These are phyloP conservation scores for Nicotiana paniculata DNA, from an alignment of 257 asterid species.

Conservation along the genomic window DNA sequence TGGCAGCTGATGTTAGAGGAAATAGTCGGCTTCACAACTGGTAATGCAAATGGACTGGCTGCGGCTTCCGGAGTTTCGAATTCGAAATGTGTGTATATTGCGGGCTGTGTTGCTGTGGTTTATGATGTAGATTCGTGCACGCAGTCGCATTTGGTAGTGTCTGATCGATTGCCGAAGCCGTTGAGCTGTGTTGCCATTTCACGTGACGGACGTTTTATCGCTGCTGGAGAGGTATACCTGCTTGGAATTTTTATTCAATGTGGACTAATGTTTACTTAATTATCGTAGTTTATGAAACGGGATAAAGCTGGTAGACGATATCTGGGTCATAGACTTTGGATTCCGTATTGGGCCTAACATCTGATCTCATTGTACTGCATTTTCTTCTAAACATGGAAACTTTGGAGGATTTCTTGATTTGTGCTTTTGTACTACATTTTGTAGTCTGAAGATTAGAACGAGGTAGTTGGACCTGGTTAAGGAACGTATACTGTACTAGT, in stretches of 20 bases:
- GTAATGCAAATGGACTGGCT: slow-evolving; percentile 51
- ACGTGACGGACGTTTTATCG: slow-evolving; percentile 38
- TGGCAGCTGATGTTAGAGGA: slow-evolving; percentile 55
- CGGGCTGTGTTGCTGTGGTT: slow-evolving; percentile 72
- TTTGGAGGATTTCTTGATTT: neutral
- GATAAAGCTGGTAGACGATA: no score
- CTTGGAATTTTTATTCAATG: neutral
- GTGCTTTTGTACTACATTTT: neutral
- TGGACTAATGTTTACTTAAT: no score
- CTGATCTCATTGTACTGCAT: neutral
- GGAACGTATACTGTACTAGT: neutral
- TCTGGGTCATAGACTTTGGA: no score
- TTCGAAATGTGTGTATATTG: slow-evolving; percentile 53
- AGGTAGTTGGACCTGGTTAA: neutral
- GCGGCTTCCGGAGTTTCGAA: slow-evolving; percentile 50
- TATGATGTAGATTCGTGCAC: slow-evolving; percentile 41
- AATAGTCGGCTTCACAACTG: slow-evolving; percentile 53
- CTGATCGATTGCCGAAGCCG: slow-evolving; percentile 47
- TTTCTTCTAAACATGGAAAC: neutral
- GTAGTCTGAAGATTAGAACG: neutral
- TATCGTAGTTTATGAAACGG: no score
- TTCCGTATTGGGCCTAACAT: neutral
- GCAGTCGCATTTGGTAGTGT: slow-evolving; percentile 49
- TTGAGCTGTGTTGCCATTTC: slow-evolving; percentile 58
- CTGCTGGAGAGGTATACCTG: slow-evolving; percentile 61